Evolutionary conservation across 768 basidiomycete species (phyloP).

Genomic region (Mycena albidolilacea): DNA sequence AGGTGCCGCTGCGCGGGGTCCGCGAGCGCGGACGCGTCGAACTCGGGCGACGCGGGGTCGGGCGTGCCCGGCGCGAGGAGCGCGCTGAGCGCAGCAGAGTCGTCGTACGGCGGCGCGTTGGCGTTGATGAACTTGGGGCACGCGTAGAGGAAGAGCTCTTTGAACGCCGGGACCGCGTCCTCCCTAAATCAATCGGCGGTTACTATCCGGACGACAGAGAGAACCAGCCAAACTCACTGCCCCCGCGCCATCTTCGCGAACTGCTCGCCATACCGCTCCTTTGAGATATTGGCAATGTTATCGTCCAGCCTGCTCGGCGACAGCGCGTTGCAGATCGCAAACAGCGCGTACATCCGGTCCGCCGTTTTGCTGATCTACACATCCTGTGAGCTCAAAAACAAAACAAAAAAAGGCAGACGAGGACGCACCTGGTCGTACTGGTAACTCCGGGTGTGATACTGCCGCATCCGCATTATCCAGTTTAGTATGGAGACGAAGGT

Average conservation of each 20-base stretch:
- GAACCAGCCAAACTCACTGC: conserved; percentile 55
- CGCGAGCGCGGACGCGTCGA: conserved; percentile 51
- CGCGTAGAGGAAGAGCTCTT: conserved; percentile 94
- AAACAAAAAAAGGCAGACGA: neutral
- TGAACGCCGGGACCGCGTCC: conserved; percentile 84
- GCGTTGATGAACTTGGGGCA: conserved; percentile 98
- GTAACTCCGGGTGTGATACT: conserved; percentile 96
- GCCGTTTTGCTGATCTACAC: conserved; percentile 94
- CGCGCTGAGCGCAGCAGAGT: conserved; percentile 70
- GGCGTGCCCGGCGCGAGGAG: conserved; percentile 59
- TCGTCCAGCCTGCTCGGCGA: conserved; percentile 95
- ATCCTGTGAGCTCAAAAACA: conserved; percentile 10
- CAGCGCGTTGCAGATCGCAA: conserved; percentile 93
- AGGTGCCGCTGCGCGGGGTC: conserved; percentile 92
- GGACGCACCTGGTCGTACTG: conserved; percentile 90
- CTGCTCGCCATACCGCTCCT: conserved; percentile 95
- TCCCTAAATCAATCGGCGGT: conserved; percentile 56
- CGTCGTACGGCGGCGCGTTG: conserved; percentile 95
- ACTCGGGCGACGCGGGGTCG: conserved; percentile 50
- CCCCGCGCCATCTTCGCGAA: conserved; percentile 88
- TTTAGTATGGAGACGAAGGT: conserved; percentile 94
- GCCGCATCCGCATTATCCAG: conserved; percentile 96
- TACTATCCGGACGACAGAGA: conserved; percentile 4
- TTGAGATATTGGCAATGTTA: conserved; percentile 92
- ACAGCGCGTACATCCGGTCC: conserved; percentile 97